phyloP scores from a whole-genome alignment of 2,329 filamentous ascomycete species.

The Aspergillus pseudoterreus region DNA sequence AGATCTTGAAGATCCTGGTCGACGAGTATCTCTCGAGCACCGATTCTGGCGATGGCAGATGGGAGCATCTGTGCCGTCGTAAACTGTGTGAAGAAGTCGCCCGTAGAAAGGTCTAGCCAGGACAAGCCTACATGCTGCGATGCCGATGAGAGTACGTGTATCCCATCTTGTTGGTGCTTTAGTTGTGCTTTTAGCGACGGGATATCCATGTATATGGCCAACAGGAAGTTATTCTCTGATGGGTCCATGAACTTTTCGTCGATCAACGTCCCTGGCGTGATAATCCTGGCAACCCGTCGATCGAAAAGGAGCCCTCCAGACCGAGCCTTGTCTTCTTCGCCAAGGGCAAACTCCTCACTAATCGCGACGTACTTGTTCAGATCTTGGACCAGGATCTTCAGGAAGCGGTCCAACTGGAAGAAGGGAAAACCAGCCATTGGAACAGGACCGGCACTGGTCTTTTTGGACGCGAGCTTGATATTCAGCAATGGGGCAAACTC shows the following conservation, averaged over 20 bases:
- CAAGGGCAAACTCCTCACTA: slow-evolving; percentile 84
- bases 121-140: slow-evolving; percentile 67
- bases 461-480: slow-evolving; percentile 79
- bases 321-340: slow-evolving; percentile 65
- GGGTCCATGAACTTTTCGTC: slow-evolving; percentile 98
- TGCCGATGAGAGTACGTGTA: slow-evolving; percentile 26
- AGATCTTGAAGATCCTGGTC: slow-evolving; percentile 59
- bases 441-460: slow-evolving; percentile 72
- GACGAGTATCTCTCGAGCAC: slow-evolving; percentile 79
- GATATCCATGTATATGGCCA: slow-evolving; percentile 66
- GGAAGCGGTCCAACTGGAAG: slow-evolving; percentile 85
- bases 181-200: slow-evolving; percentile 15
- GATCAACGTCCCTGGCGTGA: slow-evolving; percentile 92
- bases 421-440: slow-evolving; percentile 95
- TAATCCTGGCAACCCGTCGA: slow-evolving; percentile 76
- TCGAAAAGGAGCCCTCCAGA: slow-evolving; percentile 79
- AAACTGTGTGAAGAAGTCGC: slow-evolving; percentile 83
- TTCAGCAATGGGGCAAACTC: slow-evolving; percentile 82
- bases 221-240: slow-evolving; percentile 86
- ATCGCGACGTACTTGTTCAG: slow-evolving; percentile 87
- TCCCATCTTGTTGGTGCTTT: slow-evolving; percentile 17
- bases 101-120: slow-evolving; percentile 93
- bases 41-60: slow-evolving; percentile 78
- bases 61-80: slow-evolving; percentile 68
- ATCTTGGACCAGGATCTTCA: slow-evolving; percentile 91